Percentiles rank a stretch among this genome's conserved stretches.
These are phyloP conservation scores for Trametes hirsuta DNA, from an alignment of 1,284 basidiomycete genomes.

Conservation along the genomic window DNA sequence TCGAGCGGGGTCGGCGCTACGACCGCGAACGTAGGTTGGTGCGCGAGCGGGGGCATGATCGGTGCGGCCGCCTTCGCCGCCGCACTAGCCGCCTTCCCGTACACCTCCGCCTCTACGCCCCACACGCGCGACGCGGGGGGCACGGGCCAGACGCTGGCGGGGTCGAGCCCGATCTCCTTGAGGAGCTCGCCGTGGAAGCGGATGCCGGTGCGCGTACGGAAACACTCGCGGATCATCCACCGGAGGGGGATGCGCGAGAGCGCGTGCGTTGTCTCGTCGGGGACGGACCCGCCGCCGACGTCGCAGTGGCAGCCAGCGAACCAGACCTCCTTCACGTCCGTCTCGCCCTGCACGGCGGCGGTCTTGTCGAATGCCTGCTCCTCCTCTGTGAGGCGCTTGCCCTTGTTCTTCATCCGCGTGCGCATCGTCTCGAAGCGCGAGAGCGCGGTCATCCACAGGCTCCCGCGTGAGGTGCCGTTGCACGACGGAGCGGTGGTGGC, in stretches of 20 bases:
- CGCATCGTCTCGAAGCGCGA: slow-evolving; percentile 12
- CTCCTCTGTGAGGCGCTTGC: slow-evolving; percentile 23
- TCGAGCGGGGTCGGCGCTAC: slow-evolving; percentile 19
- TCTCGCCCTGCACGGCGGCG: slow-evolving; percentile 29
- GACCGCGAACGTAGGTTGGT: slow-evolving; percentile 9
- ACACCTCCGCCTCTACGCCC: slow-evolving; percentile 6
- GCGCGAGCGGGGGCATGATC: not conserved
- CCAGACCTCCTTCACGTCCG: slow-evolving; percentile 59
- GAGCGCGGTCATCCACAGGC: not conserved
- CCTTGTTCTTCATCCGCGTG: slow-evolving; percentile 16
- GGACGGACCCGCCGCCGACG: slow-evolving; percentile 60
- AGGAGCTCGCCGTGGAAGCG: slow-evolving; percentile 47
- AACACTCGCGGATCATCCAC: slow-evolving; percentile 70
- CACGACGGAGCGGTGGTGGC: not conserved
- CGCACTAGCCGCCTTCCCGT: not conserved
- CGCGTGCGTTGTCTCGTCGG: slow-evolving; percentile 52
- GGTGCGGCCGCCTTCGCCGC: not conserved
- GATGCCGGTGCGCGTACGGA: slow-evolving; percentile 43
- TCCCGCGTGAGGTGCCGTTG: not conserved
- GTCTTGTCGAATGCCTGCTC: slow-evolving; percentile 26
- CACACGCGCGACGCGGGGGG: not conserved
- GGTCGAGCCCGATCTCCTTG: slow-evolving; percentile 52
- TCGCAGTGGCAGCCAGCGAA: slow-evolving; percentile 57
- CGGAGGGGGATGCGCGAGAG: slow-evolving; percentile 63
- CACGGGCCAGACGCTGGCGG: slow-evolving; percentile 38